These are phyloP conservation scores for Penicillium cinerascens DNA, from an alignment of 495 filamentous ascomycete genomes.

Conservation along the genomic window DNA sequence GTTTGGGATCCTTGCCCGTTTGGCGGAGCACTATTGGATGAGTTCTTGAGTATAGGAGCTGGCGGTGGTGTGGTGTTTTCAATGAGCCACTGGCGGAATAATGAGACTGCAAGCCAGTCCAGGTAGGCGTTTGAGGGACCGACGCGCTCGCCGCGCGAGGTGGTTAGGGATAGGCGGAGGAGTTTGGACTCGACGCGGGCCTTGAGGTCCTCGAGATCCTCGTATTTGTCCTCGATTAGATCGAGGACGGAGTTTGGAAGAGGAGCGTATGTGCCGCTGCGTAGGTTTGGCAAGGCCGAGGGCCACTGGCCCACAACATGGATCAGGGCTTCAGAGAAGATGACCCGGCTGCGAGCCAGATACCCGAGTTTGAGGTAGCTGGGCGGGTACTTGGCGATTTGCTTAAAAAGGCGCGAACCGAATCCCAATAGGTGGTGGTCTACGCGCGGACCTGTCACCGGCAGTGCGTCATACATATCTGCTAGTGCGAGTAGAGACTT, in stretches of 20 bases:
- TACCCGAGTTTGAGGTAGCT: conserved; percentile 88
- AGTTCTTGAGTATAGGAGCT: conserved; percentile 44
- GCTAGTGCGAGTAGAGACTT: conserved; percentile 79
- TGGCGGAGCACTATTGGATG: conserved; percentile 22
- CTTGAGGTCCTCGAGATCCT: conserved; percentile 72
- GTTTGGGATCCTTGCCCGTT: conserved; percentile 27
- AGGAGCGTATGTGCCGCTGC: conserved; percentile 52
- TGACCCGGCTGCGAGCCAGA: conserved; percentile 74
- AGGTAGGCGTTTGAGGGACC: conserved; percentile 72
- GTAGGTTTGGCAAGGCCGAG: conserved; percentile 67
- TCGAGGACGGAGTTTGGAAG: conserved; percentile 73
- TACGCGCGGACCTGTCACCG: conserved; percentile 82
- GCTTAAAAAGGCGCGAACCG: conserved; percentile 82
- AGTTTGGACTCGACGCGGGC: conserved; percentile 68
- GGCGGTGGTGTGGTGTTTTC: conserved; percentile 76
- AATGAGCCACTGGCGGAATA: conserved; percentile 88
- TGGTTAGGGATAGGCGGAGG: conserved; percentile 75
- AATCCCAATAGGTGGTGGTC: conserved; percentile 92
- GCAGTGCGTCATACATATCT: conserved; percentile 87
- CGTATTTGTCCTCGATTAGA: conserved; percentile 84
- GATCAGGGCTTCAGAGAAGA: conserved; percentile 84
- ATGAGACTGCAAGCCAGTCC: conserved; percentile 79
- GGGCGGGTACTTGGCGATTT: conserved; percentile 91
- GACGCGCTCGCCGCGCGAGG: conserved; percentile 74
- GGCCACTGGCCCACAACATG: conserved; percentile 95